Percentiles rank a stretch among this genome's conserved stretches.
Evolutionary conservation across 495 filamentous ascomycete species (phyloP).

Genomic region (Thermothielavioides terrestris): DNA sequence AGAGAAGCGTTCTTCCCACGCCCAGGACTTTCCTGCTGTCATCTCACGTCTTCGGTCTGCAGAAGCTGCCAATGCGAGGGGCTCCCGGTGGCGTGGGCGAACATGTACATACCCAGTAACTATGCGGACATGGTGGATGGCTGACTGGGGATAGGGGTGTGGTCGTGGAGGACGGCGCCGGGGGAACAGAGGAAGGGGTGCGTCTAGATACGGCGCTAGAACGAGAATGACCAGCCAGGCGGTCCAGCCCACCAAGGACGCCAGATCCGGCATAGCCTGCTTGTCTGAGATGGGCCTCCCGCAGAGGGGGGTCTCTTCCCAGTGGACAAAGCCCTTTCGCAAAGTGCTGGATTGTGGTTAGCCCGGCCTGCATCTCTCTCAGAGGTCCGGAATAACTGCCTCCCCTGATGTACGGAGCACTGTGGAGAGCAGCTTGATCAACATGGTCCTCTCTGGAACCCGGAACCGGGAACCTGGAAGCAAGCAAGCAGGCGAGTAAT

Average conservation of each 20-base stretch:
- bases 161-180: background rate
- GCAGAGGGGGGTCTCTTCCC: background rate
- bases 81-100: background rate
- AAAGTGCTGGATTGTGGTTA: too few species aligned
- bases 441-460: background rate
- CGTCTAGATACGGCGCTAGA: background rate
- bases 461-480: too few species aligned
- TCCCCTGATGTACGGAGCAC: too few species aligned
- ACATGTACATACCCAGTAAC: background rate
- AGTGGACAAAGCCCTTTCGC: slow-evolving; percentile 1
- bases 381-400: too few species aligned
- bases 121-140: slow-evolving; percentile 1
- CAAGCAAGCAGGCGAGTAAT: too few species aligned
- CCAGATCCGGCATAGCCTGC: slow-evolving; percentile 16
- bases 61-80: background rate
- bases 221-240: slow-evolving; percentile 2
- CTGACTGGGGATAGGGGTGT: background rate
- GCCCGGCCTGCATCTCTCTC: too few species aligned
- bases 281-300: slow-evolving; percentile 2
- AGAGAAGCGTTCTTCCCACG: too few species aligned
- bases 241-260: slow-evolving; percentile 7
- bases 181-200: background rate
- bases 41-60: background rate
- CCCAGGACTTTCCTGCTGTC: background rate
- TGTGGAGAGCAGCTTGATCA: too few species aligned